Percentiles rank a stretch among this genome's conserved stretches.
phyloP scores from a whole-genome alignment of 106 monocot genomes.

The Hemerocallis citrina region DNA sequence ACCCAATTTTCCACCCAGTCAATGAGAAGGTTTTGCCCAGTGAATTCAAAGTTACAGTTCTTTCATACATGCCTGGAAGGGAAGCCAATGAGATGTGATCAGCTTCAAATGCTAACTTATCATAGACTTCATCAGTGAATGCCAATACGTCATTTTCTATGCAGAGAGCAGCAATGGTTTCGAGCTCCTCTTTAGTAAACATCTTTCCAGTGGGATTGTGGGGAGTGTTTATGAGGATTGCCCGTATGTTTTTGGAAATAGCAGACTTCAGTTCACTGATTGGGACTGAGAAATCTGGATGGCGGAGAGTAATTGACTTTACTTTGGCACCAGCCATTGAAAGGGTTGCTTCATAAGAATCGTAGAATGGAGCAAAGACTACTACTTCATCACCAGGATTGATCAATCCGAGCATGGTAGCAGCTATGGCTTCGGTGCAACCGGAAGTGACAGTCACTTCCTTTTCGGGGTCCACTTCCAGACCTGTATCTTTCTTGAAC shows the following conservation, averaged over 20 bases:
- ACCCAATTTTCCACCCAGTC: conserved; percentile 98
- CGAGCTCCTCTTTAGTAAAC: conserved; percentile 73
- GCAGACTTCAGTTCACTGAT: conserved; percentile 54
- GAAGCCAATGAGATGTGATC: conserved; percentile 82
- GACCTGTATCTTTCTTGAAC: conserved; percentile 70
- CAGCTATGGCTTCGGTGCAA: conserved; percentile 97
- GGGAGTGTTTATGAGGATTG: conserved; percentile 86
- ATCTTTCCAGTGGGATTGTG: conserved; percentile 98
- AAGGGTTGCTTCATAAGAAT: conserved; percentile 84
- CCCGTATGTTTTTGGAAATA: conserved; percentile 60
- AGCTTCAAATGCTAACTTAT: conserved; percentile 81
- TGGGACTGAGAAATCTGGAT: conserved; percentile 79
- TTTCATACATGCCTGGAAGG: conserved; percentile 75
- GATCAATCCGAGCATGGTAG: conserved; percentile 84
- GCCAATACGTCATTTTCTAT: conserved; percentile 71
- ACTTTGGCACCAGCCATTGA: conserved; percentile 94
- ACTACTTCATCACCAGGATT: conserved; percentile 94
- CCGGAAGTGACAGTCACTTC: conserved; percentile 96
- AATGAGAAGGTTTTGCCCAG: conserved; percentile 94
- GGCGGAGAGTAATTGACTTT: conserved; percentile 64
- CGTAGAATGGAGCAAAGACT: conserved; percentile 92
- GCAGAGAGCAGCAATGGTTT: conserved; percentile 73
- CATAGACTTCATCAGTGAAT: conserved; percentile 92
- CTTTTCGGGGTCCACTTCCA: conserved; percentile 72
- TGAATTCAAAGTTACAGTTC: conserved; percentile 94